Conservation (phyloP, 2,329 filamentous ascomycete genomes). For the Aureobasidium sp. region DNA sequence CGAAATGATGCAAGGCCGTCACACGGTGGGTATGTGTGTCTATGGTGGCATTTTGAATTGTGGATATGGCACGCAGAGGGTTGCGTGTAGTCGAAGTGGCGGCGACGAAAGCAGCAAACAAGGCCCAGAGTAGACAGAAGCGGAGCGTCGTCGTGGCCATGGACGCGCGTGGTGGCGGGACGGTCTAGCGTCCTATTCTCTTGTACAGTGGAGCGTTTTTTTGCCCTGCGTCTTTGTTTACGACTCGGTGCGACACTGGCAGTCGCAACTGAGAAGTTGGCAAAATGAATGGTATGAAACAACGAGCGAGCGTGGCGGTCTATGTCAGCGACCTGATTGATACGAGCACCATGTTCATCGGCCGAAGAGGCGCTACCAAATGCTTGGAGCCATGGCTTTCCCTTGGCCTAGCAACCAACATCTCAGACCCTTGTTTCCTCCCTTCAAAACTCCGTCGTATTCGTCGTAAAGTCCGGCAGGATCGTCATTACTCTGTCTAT, state of each 20-base stretch:
- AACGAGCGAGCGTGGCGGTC: not conserved
- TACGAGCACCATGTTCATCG: not conserved
- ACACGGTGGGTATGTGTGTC: constrained; percentile 72
- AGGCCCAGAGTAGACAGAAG: not conserved
- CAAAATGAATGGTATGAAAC: not conserved
- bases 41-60: constrained; percentile 68
- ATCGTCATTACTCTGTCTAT: not conserved
- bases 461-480: not conserved
- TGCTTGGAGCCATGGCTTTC: not conserved
- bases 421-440: not conserved
- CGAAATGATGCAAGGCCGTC: constrained; percentile 74
- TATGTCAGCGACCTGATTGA: not conserved
- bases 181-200: constrained; percentile 3
- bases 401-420: constrained; percentile 10
- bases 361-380: not conserved
- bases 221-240: not conserved
- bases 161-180: constrained; percentile 1
- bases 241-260: not conserved
- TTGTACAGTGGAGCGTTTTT: not conserved
- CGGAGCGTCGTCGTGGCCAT: not conserved
- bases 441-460: not conserved
- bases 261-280: not conserved
- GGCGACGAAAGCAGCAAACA: constrained; percentile 21
- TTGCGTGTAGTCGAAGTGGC: constrained; percentile 61
- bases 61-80: constrained; percentile 66